Percentiles rank a stretch among this genome's conserved stretches.
These are phyloP conservation scores for Tolypocladium cylindrosporum DNA, from an alignment of 2,329 filamentous ascomycete genomes.

Conservation along the genomic window DNA sequence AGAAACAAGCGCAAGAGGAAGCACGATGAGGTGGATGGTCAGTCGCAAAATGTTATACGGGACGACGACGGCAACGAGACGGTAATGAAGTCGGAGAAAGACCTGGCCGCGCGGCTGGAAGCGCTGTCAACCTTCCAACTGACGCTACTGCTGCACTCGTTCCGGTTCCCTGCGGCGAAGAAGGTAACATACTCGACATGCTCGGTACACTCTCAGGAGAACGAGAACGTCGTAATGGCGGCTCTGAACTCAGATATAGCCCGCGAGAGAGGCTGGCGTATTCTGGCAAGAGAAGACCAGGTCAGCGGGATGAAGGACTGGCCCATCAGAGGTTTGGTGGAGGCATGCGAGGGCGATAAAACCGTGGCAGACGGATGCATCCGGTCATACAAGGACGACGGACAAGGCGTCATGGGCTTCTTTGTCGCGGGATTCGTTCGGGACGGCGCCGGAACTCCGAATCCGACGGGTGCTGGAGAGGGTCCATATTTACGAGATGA, in stretches of 20 bases:
- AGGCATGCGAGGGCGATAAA: constrained; percentile 37
- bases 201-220: constrained; percentile 78
- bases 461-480: constrained; percentile 16
- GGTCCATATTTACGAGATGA: constrained; percentile 46
- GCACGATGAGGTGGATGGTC: constrained; percentile 23
- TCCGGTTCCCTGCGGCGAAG: constrained; percentile 64
- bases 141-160: constrained; percentile 71
- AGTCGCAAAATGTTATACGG: constrained; percentile 28
- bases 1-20: constrained; percentile 35
- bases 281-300: constrained; percentile 64
- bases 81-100: constrained; percentile 39
- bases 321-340: constrained; percentile 52
- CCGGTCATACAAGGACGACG: constrained; percentile 70
- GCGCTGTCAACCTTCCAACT: constrained; percentile 77
- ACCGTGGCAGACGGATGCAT: constrained; percentile 65
- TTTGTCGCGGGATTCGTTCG: constrained; percentile 80
- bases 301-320: constrained; percentile 67
- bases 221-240: constrained; percentile 71
- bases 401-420: constrained; percentile 84
- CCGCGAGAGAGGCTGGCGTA: constrained; percentile 59
- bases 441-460: constrained; percentile 6
- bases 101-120: constrained; percentile 54
- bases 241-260: constrained; percentile 62
- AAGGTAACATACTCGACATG: constrained; percentile 91
- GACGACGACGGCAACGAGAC: constrained; percentile 51